These are phyloP conservation scores for Angophora floribunda DNA, from an alignment of 345 rosid species.

Conservation along the genomic window DNA sequence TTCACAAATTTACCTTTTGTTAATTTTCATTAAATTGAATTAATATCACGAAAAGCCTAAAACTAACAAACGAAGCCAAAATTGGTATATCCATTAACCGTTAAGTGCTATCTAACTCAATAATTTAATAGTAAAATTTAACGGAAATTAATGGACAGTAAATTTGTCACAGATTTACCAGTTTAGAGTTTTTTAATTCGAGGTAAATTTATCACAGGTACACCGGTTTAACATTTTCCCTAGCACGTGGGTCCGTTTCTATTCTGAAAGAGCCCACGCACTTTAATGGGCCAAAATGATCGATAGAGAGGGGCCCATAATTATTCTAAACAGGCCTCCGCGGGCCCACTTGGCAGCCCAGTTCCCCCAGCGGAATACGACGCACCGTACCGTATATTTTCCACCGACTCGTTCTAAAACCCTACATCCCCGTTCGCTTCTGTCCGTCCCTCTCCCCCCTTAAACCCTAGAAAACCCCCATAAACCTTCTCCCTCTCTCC, in stretches of 20 bases:
- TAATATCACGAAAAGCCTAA: too few species aligned
- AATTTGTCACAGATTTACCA: too few species aligned
- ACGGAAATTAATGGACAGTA: too few species aligned
- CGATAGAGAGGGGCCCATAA: background rate
- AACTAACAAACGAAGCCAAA: too few species aligned
- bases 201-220: too few species aligned
- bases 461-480: background rate
- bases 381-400: background rate
- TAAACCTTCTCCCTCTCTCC: background rate
- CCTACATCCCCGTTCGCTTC: background rate
- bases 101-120: too few species aligned
- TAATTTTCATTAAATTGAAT: too few species aligned
- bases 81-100: too few species aligned
- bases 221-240: too few species aligned
- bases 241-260: background rate
- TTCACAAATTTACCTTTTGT: too few species aligned
- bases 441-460: background rate
- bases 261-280: background rate
- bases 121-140: too few species aligned
- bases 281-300: background rate
- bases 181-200: too few species aligned
- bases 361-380: background rate
- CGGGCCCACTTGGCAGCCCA: background rate
- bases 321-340: background rate
- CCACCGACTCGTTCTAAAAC: background rate